Evolutionary conservation across 768 basidiomycete species (phyloP), one percentile per base, ranked within the genome.

Genomic region (Amanita muscaria): DNA sequence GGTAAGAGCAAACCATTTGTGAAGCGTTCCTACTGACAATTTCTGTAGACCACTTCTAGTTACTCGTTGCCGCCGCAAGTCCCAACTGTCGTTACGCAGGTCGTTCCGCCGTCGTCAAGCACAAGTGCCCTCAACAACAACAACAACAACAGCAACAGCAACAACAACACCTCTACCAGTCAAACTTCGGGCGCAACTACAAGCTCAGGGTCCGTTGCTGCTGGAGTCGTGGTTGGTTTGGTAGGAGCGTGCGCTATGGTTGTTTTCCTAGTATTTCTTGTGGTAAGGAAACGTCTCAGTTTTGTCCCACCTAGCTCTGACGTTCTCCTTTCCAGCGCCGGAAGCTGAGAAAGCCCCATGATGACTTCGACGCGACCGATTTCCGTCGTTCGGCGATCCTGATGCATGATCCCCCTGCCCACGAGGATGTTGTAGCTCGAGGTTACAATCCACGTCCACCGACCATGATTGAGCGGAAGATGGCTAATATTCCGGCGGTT

Each of bases 371-470:
- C 49, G 62, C 79, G 1, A 59, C 63, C 36, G 70, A 72, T 8
- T 83, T 83, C 69, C 73, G 76, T 43, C 79, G 80, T 43, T 85
- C 83, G 14, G 76, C 73, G n/a, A 57, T 78, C n/a, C 59, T 84
- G 18, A 63, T 79, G 22, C 64, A 76, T 36, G 80, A 82, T 63
- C 44, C 37, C 8, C 36, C 44, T 24, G 15, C 36, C 8, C 44
- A 46, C 16, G 37, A 39, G 19, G 23, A 64, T 66, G 4, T 64
- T 65, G 34, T 67, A 68, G 43, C 64, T 60, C 33, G 56, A 64
- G 46, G 63, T 62, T 18, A 62, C 60, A 75, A 76, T 44, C 74
- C 76, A 16, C 72, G 75, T 15, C 76, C 80, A 2, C 80, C 80
- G n/a, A 66, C 70, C 23, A 82, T 82, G 80, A 68, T 76, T 41